Evolutionary conservation across 2,329 filamentous ascomycete genomes (phyloP).

Genomic region (Trichocomaceae sp.): DNA sequence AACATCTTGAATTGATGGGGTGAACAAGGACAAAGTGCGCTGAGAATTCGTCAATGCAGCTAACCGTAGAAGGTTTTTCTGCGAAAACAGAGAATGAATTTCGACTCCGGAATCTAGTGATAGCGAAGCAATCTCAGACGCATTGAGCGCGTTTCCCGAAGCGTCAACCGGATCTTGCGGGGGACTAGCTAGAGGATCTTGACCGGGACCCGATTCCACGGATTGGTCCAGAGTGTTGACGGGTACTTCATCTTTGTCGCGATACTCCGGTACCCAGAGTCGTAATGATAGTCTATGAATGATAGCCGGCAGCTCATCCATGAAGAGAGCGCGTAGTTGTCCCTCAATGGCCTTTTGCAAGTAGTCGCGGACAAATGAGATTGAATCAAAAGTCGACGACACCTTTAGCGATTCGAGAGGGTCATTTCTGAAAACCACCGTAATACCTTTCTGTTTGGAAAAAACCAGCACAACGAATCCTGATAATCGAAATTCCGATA

Average conservation of each 20-base stretch:
- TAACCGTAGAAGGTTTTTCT: conserved; percentile 83
- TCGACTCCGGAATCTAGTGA: conserved; percentile 74
- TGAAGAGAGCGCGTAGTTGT: conserved; percentile 86
- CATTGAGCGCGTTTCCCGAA: conserved; percentile 68
- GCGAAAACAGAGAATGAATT: conserved; percentile 83
- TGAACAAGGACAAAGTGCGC: conserved; percentile 83
- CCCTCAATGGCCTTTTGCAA: conserved; percentile 92
- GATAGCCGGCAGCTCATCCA: conserved; percentile 95
- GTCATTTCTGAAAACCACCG: conserved; percentile 95
- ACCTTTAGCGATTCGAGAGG: conserved; percentile 96
- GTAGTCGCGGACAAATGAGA: conserved; percentile 96
- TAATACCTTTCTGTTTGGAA: conserved; percentile 93
- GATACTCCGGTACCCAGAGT: conserved; percentile 83
- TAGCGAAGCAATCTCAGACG: conserved; percentile 67
- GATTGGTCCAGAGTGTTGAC: conserved; percentile 33
- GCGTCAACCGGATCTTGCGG: conserved; percentile 77
- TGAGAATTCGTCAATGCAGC: conserved; percentile 81
- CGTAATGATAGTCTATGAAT: conserved; percentile 87
- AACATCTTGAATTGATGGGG: conserved; percentile 79
- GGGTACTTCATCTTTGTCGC: conserved; percentile 55
- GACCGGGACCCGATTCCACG: conserved; percentile 53
- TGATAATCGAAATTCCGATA: conserved; percentile 91
- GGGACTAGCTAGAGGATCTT: conserved; percentile 76
- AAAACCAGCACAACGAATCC: conserved; percentile 98
- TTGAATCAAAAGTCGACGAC: conserved; percentile 97